These are phyloP conservation scores for Ascochyta clinopodiicola DNA, from an alignment of 2,329 filamentous ascomycete species.

Conservation along the genomic window DNA sequence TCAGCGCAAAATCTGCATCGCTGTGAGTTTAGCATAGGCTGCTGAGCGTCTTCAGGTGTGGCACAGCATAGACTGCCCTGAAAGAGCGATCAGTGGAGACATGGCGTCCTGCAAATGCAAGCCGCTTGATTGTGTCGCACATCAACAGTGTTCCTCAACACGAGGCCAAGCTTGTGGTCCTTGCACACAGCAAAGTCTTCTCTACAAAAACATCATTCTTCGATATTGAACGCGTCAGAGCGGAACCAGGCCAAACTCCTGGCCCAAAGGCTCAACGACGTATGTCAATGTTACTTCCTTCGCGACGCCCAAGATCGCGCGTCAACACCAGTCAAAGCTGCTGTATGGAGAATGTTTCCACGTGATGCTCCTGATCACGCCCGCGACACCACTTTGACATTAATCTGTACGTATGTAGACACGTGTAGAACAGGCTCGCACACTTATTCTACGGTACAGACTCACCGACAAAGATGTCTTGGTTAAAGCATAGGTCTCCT, in stretches of 20 bases:
- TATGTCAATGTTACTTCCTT: neutral
- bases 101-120: neutral
- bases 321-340: constrained; percentile 5
- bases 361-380: neutral
- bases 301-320: neutral
- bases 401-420: neutral
- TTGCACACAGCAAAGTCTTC: no score
- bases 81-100: neutral
- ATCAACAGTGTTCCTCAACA: neutral
- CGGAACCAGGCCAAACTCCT: no score
- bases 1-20: constrained; percentile 1
- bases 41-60: neutral
- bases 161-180: no score
- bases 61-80: neutral
- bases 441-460: neutral
- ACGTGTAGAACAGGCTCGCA: neutral
- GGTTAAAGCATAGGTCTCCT: neutral
- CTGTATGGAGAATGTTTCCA: neutral
- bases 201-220: no score
- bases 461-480: neutral
- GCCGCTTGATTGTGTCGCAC: neutral
- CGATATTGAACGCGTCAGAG: no score
- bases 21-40: neutral
- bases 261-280: no score
- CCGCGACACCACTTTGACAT: neutral